Evolutionary conservation across 257 asterid genomes (phyloP).

Genomic region (Lantana camara): DNA sequence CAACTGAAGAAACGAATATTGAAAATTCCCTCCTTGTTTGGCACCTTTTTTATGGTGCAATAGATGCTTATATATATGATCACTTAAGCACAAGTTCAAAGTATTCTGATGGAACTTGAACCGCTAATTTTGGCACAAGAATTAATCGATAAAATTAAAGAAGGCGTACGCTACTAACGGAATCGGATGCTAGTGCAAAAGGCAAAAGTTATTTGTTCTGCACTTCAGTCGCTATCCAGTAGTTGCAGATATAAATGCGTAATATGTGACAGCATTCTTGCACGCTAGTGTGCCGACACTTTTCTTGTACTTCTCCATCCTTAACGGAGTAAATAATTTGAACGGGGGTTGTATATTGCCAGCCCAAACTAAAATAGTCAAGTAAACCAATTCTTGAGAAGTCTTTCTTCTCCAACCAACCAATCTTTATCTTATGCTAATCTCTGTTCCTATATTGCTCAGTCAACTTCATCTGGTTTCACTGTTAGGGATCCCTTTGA

Average conservation of each 20-base stretch:
- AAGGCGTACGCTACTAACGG: conserved; percentile 20
- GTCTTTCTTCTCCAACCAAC: no score
- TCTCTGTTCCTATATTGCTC: no score
- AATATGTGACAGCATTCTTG: neutral
- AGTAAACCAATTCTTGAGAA: no score
- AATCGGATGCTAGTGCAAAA: conserved; percentile 34
- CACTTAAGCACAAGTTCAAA: conserved; percentile 30
- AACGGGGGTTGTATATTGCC: no score
- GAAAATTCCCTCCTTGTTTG: neutral
- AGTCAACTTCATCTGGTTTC: no score
- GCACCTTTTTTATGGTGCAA: neutral
- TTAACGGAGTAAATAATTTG: conserved; percentile 39
- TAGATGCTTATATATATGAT: conserved; percentile 29
- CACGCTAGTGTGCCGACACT: conserved; percentile 4
- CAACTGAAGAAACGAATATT: no score
- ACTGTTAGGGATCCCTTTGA: no score
- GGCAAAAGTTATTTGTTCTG: conserved; percentile 21
- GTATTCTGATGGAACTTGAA: conserved; percentile 5
- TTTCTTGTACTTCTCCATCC: conserved; percentile 17
- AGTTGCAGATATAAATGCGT: neutral
- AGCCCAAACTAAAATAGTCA: no score
- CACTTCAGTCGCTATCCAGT: neutral
- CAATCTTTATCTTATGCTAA: no score
- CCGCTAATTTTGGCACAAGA: conserved; percentile 22
- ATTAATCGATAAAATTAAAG: neutral